A percentile compares a stretch with the other conserved stretches of the same genome.
Conservation (phyloP, 2,329 filamentous ascomycete species). For the Pseudocercospora eumusae region DNA sequence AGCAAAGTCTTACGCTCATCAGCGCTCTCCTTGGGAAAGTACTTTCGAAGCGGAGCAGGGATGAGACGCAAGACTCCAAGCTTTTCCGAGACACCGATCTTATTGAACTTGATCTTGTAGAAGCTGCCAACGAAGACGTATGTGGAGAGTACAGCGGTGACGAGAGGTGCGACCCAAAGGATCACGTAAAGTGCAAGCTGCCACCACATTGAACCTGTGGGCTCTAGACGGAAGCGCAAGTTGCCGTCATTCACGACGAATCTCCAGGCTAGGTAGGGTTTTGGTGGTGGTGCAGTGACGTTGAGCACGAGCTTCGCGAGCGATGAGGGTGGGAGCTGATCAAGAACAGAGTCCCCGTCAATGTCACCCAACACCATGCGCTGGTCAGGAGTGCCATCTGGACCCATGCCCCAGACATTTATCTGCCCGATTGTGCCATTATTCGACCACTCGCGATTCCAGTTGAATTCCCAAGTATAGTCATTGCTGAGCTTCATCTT, state of each 20-base stretch:
- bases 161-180: conserved; percentile 55
- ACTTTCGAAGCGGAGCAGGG: conserved; percentile 16
- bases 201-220: conserved; percentile 53
- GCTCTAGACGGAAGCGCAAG: conserved; percentile 53
- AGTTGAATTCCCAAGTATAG: conserved; percentile 58
- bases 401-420: conserved; percentile 66
- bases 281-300: conserved; percentile 54
- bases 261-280: conserved; percentile 57
- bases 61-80: conserved; percentile 28
- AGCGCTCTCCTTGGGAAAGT: conserved; percentile 7
- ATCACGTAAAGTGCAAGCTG: conserved; percentile 58
- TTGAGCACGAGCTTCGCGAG: conserved; percentile 51
- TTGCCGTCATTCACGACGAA: conserved; percentile 57
- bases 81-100: conserved; percentile 45
- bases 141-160: conserved; percentile 52
- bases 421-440: conserved; percentile 55
- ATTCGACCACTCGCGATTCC: conserved; percentile 62
- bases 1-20: conserved; percentile 10
- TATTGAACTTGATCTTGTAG: conserved; percentile 63
- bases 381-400: conserved; percentile 61
- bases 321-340: conserved; percentile 61
- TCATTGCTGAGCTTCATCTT: conserved; percentile 49
- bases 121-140: conserved; percentile 61
- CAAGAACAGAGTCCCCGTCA: conserved; percentile 59
- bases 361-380: conserved; percentile 61